Base-by-base conservation (phyloP, 768 basidiomycete genomes). In the Boletus barrowsii region DNA sequence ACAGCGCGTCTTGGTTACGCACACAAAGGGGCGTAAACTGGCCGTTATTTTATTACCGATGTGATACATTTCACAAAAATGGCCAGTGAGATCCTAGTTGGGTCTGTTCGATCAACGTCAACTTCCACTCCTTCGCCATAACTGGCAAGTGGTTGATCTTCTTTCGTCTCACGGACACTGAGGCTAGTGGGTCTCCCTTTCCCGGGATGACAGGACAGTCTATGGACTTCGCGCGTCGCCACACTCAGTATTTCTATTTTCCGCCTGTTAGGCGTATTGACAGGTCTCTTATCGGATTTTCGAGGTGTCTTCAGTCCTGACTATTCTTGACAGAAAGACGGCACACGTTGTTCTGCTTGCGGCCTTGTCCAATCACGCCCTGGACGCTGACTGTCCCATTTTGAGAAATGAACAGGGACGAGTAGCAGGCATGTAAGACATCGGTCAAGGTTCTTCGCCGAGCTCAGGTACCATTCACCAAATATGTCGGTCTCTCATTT, bases 11-110 rank as follows among this genome's bases (percentile, higher is more conserved):
- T 42, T 42, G 46, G 43, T 20, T 63, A 42, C 33, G 47, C 47
- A 29, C 39, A 46, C 51, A 43, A 30, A 5, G 30, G 29, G 32
- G 49, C 26, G n/a, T 40, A 22, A 32, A 51, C 41, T 39, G 48
- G 26, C 35, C 42, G 35, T 55, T 54, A 17, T 54, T 35, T 56
- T 49, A 65, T 65, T 58, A 53, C 58, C 61, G 60, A 51, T 56
- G 32, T 48, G 42, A 53, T 47, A 22, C 49, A 37, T 47, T 39
- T 29, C 26, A 49, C 43, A 54, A 47, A 53, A 41, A 42, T 35
- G 33, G 14, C 40, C 10, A 45, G 29, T 35, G n/a, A 48, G 26
- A 50, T 29, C 33, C 37, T 49, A 36, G 47, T 47, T 37, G 11
- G 29, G 29, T 40, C 10, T 18, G 35, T 49, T 40, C 45, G 49